Evolutionary conservation across 768 basidiomycete species (phyloP), one percentile per base, ranked within the genome.

Genomic region (Termitomyces sp.): DNA sequence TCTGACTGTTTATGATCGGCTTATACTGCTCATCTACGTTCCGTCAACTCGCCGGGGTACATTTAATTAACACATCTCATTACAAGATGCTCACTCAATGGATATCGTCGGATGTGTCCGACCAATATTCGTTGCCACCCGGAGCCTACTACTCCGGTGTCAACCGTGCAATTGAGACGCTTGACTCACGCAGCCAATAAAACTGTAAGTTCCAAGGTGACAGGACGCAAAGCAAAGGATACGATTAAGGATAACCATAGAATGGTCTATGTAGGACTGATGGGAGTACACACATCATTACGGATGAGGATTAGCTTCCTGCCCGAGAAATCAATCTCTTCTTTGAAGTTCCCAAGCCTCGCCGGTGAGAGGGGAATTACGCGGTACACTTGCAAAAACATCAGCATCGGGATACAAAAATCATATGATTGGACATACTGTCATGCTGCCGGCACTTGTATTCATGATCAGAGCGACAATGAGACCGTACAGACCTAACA

Each of bases 401-500:
- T 58, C n/a, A 60, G 48, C 22, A 39, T n/a, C 6, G 12, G n/a
- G 11, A 5, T 18, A 24, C 8, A 24, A 18, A 36, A 2, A 55
- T 12, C 16, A 37, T 8, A 30, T 1, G 49, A 37, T 22, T 11
- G 13, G 24, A 59, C 62, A 13, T 58, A 68, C 67, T 45, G 55
- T 62, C 60, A 68, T 63, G 55, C 45, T 58, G 15, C 47, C 39
- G 47, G 87, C 77, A 69, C 78, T 83, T 62, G 91, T 93, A 80
- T 95, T 94, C 89, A 96, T 92, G 79, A 96, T 96, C 47, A 97
- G 86, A 16, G 95, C 94, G 63, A 96, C 94, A 69, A 96, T 96
- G 62, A 96, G 83, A 61, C 88, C 86, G 83, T 58, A 59, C 59
- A 51, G 58, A 33, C 56, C 55, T 56, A 66, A 55, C 3, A 96